These are phyloP conservation scores for Rhodotorula taiwanensis DNA, from an alignment of 768 basidiomycete genomes.

Conservation along the genomic window DNA sequence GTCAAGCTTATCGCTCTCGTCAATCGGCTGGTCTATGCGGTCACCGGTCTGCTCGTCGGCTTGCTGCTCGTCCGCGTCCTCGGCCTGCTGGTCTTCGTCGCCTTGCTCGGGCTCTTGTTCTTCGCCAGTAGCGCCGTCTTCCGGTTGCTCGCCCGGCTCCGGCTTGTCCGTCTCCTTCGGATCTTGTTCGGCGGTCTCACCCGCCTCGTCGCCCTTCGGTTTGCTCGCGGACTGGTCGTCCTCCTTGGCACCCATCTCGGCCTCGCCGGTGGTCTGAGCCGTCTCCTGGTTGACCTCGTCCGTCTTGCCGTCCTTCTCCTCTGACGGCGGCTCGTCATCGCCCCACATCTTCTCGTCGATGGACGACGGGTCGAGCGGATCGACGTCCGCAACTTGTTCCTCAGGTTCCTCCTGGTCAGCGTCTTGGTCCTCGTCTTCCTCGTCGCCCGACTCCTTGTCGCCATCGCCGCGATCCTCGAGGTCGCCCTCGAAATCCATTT, in stretches of 20 bases:
- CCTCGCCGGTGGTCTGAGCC: conserved; percentile 49
- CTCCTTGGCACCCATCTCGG: conserved; percentile 77
- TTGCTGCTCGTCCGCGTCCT: conserved; percentile 46
- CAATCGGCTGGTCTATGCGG: conserved; percentile 67
- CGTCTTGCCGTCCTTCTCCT: conserved; percentile 28
- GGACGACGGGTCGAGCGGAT: conserved; percentile 69
- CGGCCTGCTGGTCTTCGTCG: conserved; percentile 26
- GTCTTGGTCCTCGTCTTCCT: conserved; percentile 46
- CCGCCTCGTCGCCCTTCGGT: conserved; percentile 39
- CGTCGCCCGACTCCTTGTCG: conserved; percentile 50
- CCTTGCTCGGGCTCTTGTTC: conserved; percentile 23
- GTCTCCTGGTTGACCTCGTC: conserved; percentile 43
- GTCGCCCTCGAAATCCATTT: conserved; percentile 76
- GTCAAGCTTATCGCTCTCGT: conserved; percentile 74
- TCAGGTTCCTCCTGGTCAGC: conserved; percentile 59
- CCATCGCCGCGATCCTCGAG: conserved; percentile 68
- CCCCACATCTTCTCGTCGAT: conserved; percentile 98
- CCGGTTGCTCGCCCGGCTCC: conserved; percentile 38
- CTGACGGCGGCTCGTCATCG: conserved; percentile 53
- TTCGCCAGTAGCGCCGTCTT: conserved; percentile 30
- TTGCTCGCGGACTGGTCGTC: conserved; percentile 48
- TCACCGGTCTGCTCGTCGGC: conserved; percentile 53
- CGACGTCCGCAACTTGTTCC: conserved; percentile 74
- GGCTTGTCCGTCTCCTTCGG: conserved; percentile 39
- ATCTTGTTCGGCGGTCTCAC: conserved; percentile 40